These are phyloP conservation scores for Blastobotrys mokoenaii DNA, from an alignment of 805 yeast species.

Conservation along the genomic window DNA sequence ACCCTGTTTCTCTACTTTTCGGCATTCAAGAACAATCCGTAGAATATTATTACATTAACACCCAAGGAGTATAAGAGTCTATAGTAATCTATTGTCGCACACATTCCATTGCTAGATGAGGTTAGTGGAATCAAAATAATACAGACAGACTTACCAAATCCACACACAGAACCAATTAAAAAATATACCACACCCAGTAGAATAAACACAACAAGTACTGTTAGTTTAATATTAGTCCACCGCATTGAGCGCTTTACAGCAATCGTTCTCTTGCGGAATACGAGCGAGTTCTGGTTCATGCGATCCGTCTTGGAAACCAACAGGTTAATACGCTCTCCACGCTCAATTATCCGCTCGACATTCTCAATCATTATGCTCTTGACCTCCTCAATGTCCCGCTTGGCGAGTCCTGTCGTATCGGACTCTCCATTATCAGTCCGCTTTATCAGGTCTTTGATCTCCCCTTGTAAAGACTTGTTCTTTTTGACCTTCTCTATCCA, in stretches of 20 bases:
- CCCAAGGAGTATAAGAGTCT: no score
- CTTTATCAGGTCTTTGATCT: conserved; percentile 2
- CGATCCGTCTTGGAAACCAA: conserved; percentile 75
- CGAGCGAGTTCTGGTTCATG: conserved; percentile 55
- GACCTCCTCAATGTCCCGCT: conserved; percentile 52
- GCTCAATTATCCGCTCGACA: conserved; percentile 57
- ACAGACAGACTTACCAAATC: conserved; percentile 1
- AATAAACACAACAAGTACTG: conserved; percentile 5
- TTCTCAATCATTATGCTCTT: conserved; percentile 64
- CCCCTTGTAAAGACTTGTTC: neutral
- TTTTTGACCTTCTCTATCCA: neutral
- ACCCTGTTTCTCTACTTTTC: no score
- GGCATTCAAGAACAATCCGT: no score
- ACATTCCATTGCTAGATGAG: no score
- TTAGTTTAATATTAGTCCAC: conserved; percentile 41
- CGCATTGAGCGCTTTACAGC: conserved; percentile 59
- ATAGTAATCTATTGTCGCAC: no score
- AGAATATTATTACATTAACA: no score
- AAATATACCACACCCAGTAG: neutral
- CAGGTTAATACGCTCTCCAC: conserved; percentile 68
- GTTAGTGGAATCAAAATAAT: neutral
- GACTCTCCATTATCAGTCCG: conserved; percentile 14
- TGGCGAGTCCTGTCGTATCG: conserved; percentile 24
- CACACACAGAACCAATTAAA: conserved; percentile 2
- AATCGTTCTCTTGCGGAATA: conserved; percentile 62